Evolutionary conservation across 495 filamentous ascomycete genomes (phyloP), one percentile per base, ranked within the genome.

Genomic region (Antarctomyces pellizariae): DNA sequence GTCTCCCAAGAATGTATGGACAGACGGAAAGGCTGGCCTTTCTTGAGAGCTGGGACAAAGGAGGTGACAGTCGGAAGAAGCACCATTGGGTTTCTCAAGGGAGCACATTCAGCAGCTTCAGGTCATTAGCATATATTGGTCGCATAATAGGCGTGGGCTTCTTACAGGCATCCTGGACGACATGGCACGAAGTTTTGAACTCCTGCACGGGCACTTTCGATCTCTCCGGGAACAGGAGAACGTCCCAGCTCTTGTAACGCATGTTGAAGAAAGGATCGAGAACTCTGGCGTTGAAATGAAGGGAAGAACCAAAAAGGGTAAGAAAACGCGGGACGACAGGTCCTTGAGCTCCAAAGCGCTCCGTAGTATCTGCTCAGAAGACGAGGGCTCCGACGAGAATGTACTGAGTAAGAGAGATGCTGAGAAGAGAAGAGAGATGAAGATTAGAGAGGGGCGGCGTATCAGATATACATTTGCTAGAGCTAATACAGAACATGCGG

Each of bases 201-300:
- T 91, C 80, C 43, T 83, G 77, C 22, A 84, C 46, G 5, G 79
- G 79, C 10, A 74, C 57, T 34, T 62, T 63, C 28, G 50, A 58
- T 16, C 48, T 47, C 22, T 54, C 49, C 1, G 77, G 71, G 46
- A 89, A 86, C 30, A 91, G 53, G 26, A 89, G 66, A 27, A 84
- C 59, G 42, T 89, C 80, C 80, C 79, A 86, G 38, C 72, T 69
- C 31, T 73, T 59, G 54, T 75, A 89, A 28, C 78, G 68, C 78
- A 89, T 89, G 32, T 13, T 53, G 31, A 18, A 20, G n/a, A n/a
- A n/a, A n/a, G n/a, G n/a, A n/a, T n/a, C n/a, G n/a, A n/a, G n/a
- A n/a, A n/a, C n/a, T n/a, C n/a, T n/a, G n/a, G n/a, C n/a, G n/a
- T 22, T 12, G 15, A 16, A 17, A 10, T 11, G 6, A 13, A 29